Conservation (phyloP, 257 asterid genomes). For the Primulina eburnea region DNA sequence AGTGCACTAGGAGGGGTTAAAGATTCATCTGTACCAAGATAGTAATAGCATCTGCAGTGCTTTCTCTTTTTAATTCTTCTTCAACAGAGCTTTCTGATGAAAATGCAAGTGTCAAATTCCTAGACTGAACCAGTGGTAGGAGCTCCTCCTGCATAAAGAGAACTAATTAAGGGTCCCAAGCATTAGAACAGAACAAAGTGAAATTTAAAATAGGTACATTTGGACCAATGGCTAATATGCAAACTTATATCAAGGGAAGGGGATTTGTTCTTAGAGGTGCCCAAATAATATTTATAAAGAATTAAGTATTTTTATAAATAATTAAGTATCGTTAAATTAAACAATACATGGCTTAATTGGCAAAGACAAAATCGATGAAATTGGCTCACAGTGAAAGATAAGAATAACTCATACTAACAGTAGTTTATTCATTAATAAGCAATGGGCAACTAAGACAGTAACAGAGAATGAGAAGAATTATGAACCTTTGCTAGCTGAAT, state of each 20-base stretch:
- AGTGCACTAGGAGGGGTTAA: conserved; percentile 4
- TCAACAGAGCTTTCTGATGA: conserved; percentile 96
- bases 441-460: conserved; percentile 13
- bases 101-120: conserved; percentile 74
- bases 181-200: conserved; percentile 3
- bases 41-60: conserved; percentile 96
- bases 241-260: background rate
- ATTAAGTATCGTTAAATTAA: too few species aligned
- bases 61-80: conserved; percentile 97
- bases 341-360: background rate
- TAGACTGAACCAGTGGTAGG: conserved; percentile 71
- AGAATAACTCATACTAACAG: background rate
- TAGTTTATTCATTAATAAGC: too few species aligned
- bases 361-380: background rate
- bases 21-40: conserved; percentile 58
- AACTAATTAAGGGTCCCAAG: conserved; percentile 29
- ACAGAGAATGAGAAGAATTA: conserved; percentile 15
- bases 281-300: background rate
- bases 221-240: background rate
- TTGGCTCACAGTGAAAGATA: background rate
- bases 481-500: conserved; percentile 86
- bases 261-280: background rate
- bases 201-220: background rate
- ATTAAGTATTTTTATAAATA: too few species aligned
- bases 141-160: conserved; percentile 70